These are phyloP conservation scores for Dendrobium chrysotoxum DNA, from an alignment of 106 monocot species.

Conservation along the genomic window DNA sequence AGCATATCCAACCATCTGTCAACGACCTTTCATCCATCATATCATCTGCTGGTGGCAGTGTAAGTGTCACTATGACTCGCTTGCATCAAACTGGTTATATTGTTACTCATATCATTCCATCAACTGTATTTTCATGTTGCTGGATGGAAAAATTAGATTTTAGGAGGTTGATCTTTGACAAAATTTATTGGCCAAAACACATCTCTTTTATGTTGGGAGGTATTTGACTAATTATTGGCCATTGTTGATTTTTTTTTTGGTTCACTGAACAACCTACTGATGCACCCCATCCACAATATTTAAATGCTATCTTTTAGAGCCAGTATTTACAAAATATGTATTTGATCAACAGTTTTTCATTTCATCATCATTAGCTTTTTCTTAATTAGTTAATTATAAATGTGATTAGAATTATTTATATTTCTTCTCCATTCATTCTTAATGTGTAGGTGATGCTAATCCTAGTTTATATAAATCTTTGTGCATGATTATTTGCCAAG, in stretches of 20 bases:
- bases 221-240: too few species aligned
- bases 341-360: not conserved
- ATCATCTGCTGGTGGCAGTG: constrained; percentile 62
- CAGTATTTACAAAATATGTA: not conserved
- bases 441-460: not conserved
- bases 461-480: not conserved
- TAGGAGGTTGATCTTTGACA: not conserved
- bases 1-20: constrained; percentile 63
- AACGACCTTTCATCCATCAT: constrained; percentile 44
- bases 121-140: too few species aligned
- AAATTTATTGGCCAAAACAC: too few species aligned
- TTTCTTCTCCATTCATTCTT: not conserved
- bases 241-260: too few species aligned
- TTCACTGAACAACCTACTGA: too few species aligned
- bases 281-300: too few species aligned
- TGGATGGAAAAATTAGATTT: not conserved
- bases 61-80: constrained; percentile 18
- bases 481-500: not conserved
- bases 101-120: too few species aligned
- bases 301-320: too few species aligned
- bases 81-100: not conserved
- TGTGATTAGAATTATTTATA: not conserved
- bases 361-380: not conserved
- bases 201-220: too few species aligned
- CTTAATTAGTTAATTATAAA: not conserved